Percentiles rank a stretch among this genome's conserved stretches.
phyloP scores from a whole-genome alignment of 1,284 basidiomycete genomes.

The Rhodotorula sp. region DNA sequence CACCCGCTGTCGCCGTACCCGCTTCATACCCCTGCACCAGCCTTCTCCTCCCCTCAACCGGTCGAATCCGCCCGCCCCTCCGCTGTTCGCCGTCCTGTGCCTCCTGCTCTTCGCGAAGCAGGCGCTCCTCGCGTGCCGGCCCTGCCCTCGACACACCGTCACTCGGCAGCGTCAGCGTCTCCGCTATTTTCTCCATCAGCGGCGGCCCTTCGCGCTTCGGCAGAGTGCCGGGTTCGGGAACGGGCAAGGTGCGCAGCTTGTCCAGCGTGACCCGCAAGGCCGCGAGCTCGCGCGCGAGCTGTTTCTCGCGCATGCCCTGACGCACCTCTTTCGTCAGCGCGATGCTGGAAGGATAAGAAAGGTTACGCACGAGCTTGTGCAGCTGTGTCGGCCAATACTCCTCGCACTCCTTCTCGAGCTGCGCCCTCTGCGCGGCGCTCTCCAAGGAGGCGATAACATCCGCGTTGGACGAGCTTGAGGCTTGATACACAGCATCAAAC shows the following conservation, averaged over 20 bases:
- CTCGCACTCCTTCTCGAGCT: not conserved
- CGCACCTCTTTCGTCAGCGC: not conserved
- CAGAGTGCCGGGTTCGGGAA: not conserved
- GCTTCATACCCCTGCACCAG: not conserved
- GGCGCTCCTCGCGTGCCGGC: not conserved
- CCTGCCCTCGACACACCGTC: not conserved
- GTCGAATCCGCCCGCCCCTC: not conserved
- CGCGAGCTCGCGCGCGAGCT: not conserved
- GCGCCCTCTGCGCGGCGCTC: not conserved
- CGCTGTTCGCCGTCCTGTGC: not conserved
- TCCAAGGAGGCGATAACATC: no score
- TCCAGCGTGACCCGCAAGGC: not conserved
- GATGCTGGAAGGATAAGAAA: not conserved
- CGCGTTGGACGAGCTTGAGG: no score
- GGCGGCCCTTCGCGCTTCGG: not conserved
- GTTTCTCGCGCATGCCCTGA: not conserved
- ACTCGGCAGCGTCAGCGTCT: not conserved
- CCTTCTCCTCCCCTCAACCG: not conserved
- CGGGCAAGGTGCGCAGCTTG: not conserved
- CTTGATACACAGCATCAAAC: no score
- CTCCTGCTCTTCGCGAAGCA: not conserved
- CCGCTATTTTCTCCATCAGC: slow-evolving; percentile 5
- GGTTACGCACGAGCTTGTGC: not conserved
- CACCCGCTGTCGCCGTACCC: no score
- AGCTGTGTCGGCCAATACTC: not conserved